Percentiles rank a stretch among this genome's conserved stretches.
These are phyloP conservation scores for Coemansia nantahalensis DNA, from an alignment of 192 early-diverging fungal species.

Conservation along the genomic window DNA sequence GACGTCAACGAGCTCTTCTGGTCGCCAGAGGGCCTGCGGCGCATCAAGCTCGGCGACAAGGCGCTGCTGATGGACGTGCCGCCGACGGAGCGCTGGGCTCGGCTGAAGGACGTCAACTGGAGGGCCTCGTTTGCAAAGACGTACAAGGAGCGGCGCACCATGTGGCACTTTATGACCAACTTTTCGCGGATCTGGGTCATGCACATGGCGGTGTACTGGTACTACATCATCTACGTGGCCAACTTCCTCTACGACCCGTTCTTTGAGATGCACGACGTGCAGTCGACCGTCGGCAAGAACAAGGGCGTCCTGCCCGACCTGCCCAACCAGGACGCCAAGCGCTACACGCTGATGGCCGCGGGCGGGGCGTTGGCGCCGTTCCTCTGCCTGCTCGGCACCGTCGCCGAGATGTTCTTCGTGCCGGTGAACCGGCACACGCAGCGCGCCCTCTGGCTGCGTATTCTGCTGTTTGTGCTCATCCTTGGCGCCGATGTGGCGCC, in stretches of 20 bases:
- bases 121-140: slow-evolving; percentile 71
- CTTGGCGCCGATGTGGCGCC: slow-evolving; percentile 65
- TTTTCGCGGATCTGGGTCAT: slow-evolving; percentile 86
- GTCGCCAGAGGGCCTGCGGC: slow-evolving; percentile 63
- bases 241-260: slow-evolving; percentile 63
- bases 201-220: slow-evolving; percentile 74
- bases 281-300: slow-evolving; percentile 44
- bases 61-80: slow-evolving; percentile 60
- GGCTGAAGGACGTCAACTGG: slow-evolving; percentile 67
- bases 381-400: slow-evolving; percentile 61
- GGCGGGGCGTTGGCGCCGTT: slow-evolving; percentile 70
- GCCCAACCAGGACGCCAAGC: slow-evolving; percentile 50
- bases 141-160: slow-evolving; percentile 80
- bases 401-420: slow-evolving; percentile 70
- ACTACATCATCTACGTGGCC: slow-evolving; percentile 72
- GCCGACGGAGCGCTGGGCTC: slow-evolving; percentile 60
- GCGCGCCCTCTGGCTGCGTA: slow-evolving; percentile 56
- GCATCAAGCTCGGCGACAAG: slow-evolving; percentile 58
- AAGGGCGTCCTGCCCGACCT: slow-evolving; percentile 26
- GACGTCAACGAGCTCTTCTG: slow-evolving; percentile 86
- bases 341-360: slow-evolving; percentile 65
- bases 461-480: slow-evolving; percentile 58
- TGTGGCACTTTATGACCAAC: slow-evolving; percentile 80
- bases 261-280: slow-evolving; percentile 50
- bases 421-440: slow-evolving; percentile 60